phyloP scores from a whole-genome alignment of 2,329 filamentous ascomycete genomes.

The Calonectria honghensis region DNA sequence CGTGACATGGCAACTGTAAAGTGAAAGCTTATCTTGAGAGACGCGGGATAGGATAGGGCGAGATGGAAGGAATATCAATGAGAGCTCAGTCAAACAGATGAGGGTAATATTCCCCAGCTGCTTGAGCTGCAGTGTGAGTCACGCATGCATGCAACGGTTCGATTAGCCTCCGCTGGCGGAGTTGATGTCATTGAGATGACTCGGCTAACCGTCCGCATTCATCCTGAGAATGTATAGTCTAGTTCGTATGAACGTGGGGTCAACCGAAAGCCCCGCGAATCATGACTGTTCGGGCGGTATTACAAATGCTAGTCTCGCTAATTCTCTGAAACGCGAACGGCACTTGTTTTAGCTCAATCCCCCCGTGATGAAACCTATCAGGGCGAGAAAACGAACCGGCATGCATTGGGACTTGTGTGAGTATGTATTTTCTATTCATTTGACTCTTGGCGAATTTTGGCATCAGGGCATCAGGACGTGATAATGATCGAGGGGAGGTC shows the following conservation, averaged over 20 bases:
- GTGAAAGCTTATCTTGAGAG: neutral
- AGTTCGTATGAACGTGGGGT: neutral
- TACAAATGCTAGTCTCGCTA: neutral
- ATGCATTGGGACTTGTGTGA: neutral
- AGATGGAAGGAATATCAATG: neutral
- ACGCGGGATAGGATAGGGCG: neutral
- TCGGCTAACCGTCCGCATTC: neutral
- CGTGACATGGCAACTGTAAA: slow-evolving; percentile 52
- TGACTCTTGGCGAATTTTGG: neutral
- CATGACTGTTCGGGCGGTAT: neutral
- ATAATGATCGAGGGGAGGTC: slow-evolving; percentile 41
- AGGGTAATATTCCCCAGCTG: neutral
- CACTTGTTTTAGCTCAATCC: neutral
- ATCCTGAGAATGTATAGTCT: neutral
- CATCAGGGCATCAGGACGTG: slow-evolving; percentile 37
- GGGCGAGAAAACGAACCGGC: neutral
- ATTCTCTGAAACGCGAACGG: neutral
- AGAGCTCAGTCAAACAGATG: neutral
- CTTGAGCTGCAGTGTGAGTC: slow-evolving; percentile 21
- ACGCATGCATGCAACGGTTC: neutral
- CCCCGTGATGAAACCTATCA: neutral
- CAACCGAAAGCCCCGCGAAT: no score
- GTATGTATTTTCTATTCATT: neutral
- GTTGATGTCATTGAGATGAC: neutral
- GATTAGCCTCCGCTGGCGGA: slow-evolving; percentile 5